phyloP scores from a whole-genome alignment of 306 rosid genomes.

The Glycine latifolia region DNA sequence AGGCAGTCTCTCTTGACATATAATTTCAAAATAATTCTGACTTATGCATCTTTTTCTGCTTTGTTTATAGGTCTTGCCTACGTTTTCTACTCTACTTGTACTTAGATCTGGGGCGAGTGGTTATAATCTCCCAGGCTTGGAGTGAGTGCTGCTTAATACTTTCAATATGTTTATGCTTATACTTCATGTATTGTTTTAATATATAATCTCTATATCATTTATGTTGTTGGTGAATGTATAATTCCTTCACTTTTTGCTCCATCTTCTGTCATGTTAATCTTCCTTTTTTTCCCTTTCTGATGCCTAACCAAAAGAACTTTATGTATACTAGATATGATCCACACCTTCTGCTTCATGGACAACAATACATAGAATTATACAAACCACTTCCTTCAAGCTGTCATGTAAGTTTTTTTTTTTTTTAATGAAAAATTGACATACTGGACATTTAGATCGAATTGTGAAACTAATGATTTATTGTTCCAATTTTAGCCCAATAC shows the following conservation, averaged over 20 bases:
- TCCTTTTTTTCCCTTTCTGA: constrained; percentile 26
- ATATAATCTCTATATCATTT: constrained; percentile 9
- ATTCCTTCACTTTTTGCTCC: background rate
- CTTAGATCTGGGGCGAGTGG: constrained; percentile 39
- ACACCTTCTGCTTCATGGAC: constrained; percentile 88
- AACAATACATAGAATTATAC: constrained; percentile 88
- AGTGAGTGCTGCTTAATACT: constrained; percentile 65
- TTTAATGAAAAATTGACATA: constrained; percentile 39
- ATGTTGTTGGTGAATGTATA: constrained; percentile 1
- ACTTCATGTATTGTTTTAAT: constrained; percentile 19
- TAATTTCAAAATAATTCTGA: background rate
- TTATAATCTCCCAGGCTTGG: constrained; percentile 68
- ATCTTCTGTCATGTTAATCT: constrained; percentile 34
- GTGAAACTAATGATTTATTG: constrained; percentile 23
- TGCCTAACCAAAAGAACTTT: constrained; percentile 24
- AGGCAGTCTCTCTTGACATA: too few species aligned
- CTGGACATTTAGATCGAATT: background rate
- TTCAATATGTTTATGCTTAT: constrained; percentile 26
- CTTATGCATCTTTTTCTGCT: constrained; percentile 35
- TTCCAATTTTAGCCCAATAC: constrained; percentile 22
- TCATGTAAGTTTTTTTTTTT: constrained; percentile 59
- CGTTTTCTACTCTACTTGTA: constrained; percentile 76
- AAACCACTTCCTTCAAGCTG: constrained; percentile 82
- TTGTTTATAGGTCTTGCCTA: constrained; percentile 75
- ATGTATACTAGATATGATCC: constrained; percentile 75